These are phyloP conservation scores for Barnettozyma sucrosica DNA, from an alignment of 805 yeast genomes.

Conservation along the genomic window DNA sequence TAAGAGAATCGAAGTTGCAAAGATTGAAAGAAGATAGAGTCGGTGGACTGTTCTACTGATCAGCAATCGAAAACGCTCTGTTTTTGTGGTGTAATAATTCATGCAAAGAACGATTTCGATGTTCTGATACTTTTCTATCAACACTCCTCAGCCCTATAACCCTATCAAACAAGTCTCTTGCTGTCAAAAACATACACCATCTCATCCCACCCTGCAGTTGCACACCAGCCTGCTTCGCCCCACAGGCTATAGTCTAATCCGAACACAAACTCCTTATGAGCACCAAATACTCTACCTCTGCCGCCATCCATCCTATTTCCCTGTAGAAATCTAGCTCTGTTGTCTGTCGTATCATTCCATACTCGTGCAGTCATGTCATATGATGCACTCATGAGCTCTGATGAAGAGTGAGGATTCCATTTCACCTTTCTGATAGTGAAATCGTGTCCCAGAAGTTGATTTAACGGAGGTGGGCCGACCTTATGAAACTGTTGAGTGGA, in stretches of 20 bases:
- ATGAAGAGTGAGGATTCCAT: slow-evolving; percentile 87
- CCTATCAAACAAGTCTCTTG: slow-evolving; percentile 2
- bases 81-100: not conserved
- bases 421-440: slow-evolving; percentile 76
- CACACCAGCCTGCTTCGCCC: slow-evolving; percentile 96
- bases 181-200: slow-evolving; percentile 83
- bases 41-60: slow-evolving; percentile 15
- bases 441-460: slow-evolving; percentile 81
- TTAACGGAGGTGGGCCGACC: slow-evolving; percentile 60
- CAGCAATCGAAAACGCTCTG: too few species aligned
- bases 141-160: not conserved
- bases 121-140: not conserved
- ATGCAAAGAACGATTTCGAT: not conserved
- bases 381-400: slow-evolving; percentile 65
- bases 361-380: slow-evolving; percentile 91
- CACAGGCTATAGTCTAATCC: slow-evolving; percentile 95
- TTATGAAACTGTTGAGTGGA: slow-evolving; percentile 32
- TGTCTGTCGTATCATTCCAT: slow-evolving; percentile 72
- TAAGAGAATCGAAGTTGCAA: slow-evolving; percentile 40
- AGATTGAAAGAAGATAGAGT: slow-evolving; percentile 35
- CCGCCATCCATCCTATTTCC: slow-evolving; percentile 39
- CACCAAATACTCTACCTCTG: slow-evolving; percentile 53
- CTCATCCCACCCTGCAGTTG: slow-evolving; percentile 95
- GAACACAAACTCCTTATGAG: slow-evolving; percentile 83
- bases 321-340: slow-evolving; percentile 43